Evolutionary conservation across 805 yeast species (phyloP).

Genomic region (Myxozyma vanderwaltii): DNA sequence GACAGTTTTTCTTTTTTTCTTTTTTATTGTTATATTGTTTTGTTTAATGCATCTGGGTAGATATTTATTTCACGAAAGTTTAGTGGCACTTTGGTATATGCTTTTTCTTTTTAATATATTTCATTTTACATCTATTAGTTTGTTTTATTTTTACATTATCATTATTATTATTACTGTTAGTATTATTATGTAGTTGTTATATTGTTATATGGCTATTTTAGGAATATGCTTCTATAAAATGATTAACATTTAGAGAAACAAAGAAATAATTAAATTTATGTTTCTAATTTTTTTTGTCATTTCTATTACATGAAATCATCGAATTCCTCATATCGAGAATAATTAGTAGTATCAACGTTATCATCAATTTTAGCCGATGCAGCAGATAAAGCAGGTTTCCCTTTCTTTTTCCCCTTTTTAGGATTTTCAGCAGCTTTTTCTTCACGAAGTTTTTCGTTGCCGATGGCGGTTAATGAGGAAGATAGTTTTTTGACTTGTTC

Average conservation of each 20-base stretch:
- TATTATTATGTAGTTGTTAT: background rate
- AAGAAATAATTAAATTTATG: too few species aligned
- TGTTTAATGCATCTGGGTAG: background rate
- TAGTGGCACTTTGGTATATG: background rate
- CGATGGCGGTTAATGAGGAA: conserved; percentile 76
- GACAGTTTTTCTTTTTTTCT: background rate
- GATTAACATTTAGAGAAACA: background rate
- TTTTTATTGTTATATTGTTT: background rate
- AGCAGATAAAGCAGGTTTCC: conserved; percentile 80
- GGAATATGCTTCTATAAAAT: background rate
- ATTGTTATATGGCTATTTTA: background rate
- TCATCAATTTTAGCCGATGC: conserved; percentile 68
- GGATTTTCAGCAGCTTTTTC: conserved; percentile 48
- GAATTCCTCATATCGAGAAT: conserved; percentile 48
- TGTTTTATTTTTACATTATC: background rate
- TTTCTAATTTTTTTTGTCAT: too few species aligned
- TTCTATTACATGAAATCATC: conserved; percentile 49
- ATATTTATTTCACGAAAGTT: background rate
- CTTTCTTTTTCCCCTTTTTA: conserved; percentile 79
- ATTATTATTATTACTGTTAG: background rate
- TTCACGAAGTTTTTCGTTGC: conserved; percentile 82
- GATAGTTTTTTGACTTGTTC: conserved; percentile 85
- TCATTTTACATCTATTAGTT: background rate
- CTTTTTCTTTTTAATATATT: background rate
- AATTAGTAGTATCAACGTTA: conserved; percentile 54